A percentile compares a stretch with the other conserved stretches of the same genome.
These are phyloP conservation scores for Saccharomyces jurei DNA, from an alignment of 805 yeast genomes.

Conservation along the genomic window DNA sequence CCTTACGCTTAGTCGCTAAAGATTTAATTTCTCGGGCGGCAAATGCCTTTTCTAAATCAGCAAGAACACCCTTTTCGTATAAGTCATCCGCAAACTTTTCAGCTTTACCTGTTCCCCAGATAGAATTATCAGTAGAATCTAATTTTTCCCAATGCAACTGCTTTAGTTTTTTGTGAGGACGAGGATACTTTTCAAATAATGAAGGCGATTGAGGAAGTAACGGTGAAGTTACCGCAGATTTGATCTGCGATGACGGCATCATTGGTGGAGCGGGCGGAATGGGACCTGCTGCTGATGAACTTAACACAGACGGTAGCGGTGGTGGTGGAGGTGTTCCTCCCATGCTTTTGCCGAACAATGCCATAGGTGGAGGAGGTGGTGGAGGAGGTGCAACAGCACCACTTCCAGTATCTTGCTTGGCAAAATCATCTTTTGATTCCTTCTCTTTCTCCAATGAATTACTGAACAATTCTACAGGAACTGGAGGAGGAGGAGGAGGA, in stretches of 20 bases:
- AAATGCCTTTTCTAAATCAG: slow-evolving; percentile 77
- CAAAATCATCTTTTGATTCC: neutral
- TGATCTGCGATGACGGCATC: slow-evolving; percentile 1
- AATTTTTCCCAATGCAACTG: slow-evolving; percentile 97
- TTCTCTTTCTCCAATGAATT: neutral
- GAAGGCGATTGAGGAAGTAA: slow-evolving; percentile 29
- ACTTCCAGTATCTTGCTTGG: slow-evolving; percentile 12
- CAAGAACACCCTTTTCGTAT: slow-evolving; percentile 67
- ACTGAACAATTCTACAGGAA: neutral
- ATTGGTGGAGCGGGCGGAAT: slow-evolving; percentile 32
- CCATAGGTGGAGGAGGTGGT: slow-evolving; percentile 12
- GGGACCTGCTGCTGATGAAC: slow-evolving; percentile 30
- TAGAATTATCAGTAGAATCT: slow-evolving; percentile 74
- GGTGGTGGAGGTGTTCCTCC: slow-evolving; percentile 22
- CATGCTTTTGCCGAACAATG: slow-evolving; percentile 1
- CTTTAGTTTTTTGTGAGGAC: slow-evolving; percentile 73
- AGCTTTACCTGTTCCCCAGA: slow-evolving; percentile 70
- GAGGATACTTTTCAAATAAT: slow-evolving; percentile 44
- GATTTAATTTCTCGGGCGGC: slow-evolving; percentile 69
- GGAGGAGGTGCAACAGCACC: slow-evolving; percentile 18
- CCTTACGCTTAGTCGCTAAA: slow-evolving; percentile 38
- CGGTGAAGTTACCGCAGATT: slow-evolving; percentile 24
- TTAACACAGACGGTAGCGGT: slow-evolving; percentile 30
- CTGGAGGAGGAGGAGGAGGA: slow-evolving; percentile 6
- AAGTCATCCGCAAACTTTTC: slow-evolving; percentile 52